Evolutionary conservation across 352 stramenopile species (phyloP).

Genomic region (Globisporangium polare): DNA sequence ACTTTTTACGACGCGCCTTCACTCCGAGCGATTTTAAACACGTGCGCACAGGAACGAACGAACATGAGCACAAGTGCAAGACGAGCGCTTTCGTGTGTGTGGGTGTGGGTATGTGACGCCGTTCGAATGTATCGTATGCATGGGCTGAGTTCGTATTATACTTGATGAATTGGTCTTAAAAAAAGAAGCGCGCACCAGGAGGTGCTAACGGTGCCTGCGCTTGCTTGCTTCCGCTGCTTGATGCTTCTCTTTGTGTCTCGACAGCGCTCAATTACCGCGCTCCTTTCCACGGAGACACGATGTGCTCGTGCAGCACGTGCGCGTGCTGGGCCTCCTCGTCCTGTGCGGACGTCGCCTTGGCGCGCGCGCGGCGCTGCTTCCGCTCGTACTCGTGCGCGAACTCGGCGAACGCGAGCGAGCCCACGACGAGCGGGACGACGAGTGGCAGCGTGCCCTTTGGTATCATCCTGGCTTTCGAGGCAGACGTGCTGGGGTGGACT

Average conservation of each 20-base stretch:
- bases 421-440: constrained; percentile 12
- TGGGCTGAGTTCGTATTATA: too few species aligned
- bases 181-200: too few species aligned
- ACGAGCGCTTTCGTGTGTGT: too few species aligned
- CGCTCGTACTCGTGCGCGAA: constrained; percentile 13
- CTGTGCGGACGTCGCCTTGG: background rate
- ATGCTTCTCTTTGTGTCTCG: background rate
- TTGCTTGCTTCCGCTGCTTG: background rate
- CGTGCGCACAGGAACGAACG: too few species aligned
- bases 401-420: constrained; percentile 11
- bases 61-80: too few species aligned
- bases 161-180: too few species aligned
- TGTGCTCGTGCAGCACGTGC: constrained; percentile 6
- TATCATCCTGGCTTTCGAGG: constrained; percentile 9
- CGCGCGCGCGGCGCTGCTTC: constrained; percentile 4
- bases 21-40: too few species aligned
- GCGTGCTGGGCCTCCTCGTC: constrained; percentile 2
- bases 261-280: background rate
- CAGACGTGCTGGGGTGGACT: background rate
- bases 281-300: constrained; percentile 16
- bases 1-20: too few species aligned
- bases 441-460: constrained; percentile 11
- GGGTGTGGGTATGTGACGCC: too few species aligned
- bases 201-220: too few species aligned
- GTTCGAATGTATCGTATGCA: too few species aligned